Evolutionary conservation across 768 basidiomycete species (phyloP), one percentile per base, ranked within the genome.

Genomic region (Suillus lakei): DNA sequence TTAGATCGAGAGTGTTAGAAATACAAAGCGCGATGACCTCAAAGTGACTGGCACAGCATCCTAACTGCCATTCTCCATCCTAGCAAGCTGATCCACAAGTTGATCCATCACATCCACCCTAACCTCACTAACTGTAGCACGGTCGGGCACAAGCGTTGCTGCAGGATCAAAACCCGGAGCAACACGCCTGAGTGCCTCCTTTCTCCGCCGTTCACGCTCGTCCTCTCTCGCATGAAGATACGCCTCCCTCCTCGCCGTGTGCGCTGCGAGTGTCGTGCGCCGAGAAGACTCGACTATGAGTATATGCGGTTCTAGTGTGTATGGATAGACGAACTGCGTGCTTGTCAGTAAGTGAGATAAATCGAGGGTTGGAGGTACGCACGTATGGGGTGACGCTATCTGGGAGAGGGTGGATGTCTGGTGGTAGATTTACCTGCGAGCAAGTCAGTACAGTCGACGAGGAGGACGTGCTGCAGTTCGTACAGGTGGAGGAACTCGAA

Each of bases 321-420:
- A 98, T 2, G 97, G 96, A 72, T 98, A 99, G 50, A 93, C 97
- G 71, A 98, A 98, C 96, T 99, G 74, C 6, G 50, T 41, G 62
- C n/a, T 13, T 60, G 60, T 36, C 12, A 55, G 67, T 34, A 61
- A 61, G 48, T 50, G 54, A 51, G 53, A 63, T 6, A 48, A 60
- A 1, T 43, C 18, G 30, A 21, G 12, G 5, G 23, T 21, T 36
- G 21, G 26, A 28, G 7, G 44, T 16, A 76, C 88, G 71, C 69
- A 96, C 97, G 74, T 99, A 99, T 67, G 93, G 86, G 2, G 88
- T 89, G 5, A 99, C 90, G 41, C 91, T 92, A 30, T 96, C 93
- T 5, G 97, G 97, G 0, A 99, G 83, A 0, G 97, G 97, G 70
- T 98, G 96, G 28, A 99, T 95, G 72, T 98, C 96, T 55, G 86